Conservation (phyloP, 495 filamentous ascomycete genomes). For the Tirmania nivea region DNA sequence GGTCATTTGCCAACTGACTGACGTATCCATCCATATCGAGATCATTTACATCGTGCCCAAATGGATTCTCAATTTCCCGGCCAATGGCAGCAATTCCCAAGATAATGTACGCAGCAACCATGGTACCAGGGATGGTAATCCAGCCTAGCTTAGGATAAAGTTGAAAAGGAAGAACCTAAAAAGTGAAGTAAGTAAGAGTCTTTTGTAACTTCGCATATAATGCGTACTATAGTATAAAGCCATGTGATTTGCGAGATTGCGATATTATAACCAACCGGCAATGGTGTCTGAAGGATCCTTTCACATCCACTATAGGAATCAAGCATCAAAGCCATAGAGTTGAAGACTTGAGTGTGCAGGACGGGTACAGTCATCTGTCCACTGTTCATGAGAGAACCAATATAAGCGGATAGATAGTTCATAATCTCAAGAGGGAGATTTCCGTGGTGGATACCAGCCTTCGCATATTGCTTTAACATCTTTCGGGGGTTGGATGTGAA, state of each 20-base stretch:
- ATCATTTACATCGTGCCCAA: conserved; percentile 74
- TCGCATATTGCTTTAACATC: conserved; percentile 40
- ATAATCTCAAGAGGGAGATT: conserved; percentile 63
- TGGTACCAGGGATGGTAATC: conserved; percentile 68
- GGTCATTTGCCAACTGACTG: conserved; percentile 43
- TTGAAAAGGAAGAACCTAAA: conserved; percentile 54
- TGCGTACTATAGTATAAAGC: conserved; percentile 44
- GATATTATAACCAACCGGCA: conserved; percentile 69
- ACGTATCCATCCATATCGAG: conserved; percentile 61
- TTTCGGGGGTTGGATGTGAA: conserved; percentile 54
- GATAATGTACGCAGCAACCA: conserved; percentile 67
- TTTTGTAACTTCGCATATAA: no score
- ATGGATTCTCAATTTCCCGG: conserved; percentile 74
- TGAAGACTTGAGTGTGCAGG: conserved; percentile 30
- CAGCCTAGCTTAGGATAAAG: conserved; percentile 39
- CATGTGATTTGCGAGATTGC: conserved; percentile 72
- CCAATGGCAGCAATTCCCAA: conserved; percentile 73
- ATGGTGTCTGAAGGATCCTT: conserved; percentile 62
- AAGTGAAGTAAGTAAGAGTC: background rate
- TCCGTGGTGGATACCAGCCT: conserved; percentile 32
- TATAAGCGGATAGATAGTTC: conserved; percentile 44
- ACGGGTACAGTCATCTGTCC: conserved; percentile 31
- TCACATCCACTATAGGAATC: conserved; percentile 56
- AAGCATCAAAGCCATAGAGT: conserved; percentile 37
- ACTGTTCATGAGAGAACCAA: conserved; percentile 33